These are phyloP conservation scores for Clonostachys rhizophaga DNA, from an alignment of 2,329 filamentous ascomycete species.

Conservation along the genomic window DNA sequence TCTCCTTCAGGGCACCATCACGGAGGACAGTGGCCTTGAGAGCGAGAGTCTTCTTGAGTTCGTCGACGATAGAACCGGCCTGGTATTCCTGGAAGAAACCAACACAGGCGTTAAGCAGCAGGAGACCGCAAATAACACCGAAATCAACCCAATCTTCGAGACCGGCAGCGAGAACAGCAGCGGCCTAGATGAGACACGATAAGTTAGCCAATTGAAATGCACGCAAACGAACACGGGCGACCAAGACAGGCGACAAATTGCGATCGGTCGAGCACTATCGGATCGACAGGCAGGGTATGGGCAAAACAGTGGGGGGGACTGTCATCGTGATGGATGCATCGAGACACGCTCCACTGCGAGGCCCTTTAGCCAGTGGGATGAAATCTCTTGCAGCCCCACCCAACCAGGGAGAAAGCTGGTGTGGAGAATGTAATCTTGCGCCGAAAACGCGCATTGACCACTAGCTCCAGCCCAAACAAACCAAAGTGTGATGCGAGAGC, in stretches of 20 bases:
- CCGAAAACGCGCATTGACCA: conserved; percentile 9
- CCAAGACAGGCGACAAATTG: background rate
- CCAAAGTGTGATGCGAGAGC: too few species aligned
- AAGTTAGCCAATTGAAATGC: background rate
- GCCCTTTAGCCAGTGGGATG: too few species aligned
- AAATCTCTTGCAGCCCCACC: too few species aligned
- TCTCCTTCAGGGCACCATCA: conserved; percentile 69
- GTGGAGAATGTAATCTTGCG: conserved; percentile 18
- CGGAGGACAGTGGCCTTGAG: conserved; percentile 84
- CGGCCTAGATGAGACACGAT: conserved; percentile 41
- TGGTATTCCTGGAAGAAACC: conserved; percentile 90
- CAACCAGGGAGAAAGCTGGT: conserved; percentile 8
- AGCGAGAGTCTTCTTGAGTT: conserved; percentile 85
- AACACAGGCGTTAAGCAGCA: conserved; percentile 79
- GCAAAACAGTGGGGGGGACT: background rate
- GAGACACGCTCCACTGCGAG: too few species aligned
- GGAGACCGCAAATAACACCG: conserved; percentile 80
- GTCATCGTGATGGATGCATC: background rate
- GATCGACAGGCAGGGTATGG: background rate
- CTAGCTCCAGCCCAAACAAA: conserved; percentile 7
- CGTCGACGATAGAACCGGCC: conserved; percentile 84
- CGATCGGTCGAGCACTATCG: too few species aligned
- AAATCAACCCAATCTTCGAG: conserved; percentile 90
- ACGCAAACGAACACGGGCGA: background rate
- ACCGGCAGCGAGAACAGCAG: conserved; percentile 76